These are phyloP conservation scores for Wallacemonas sp. DNA, from an alignment of 208 protist species.

Conservation along the genomic window DNA sequence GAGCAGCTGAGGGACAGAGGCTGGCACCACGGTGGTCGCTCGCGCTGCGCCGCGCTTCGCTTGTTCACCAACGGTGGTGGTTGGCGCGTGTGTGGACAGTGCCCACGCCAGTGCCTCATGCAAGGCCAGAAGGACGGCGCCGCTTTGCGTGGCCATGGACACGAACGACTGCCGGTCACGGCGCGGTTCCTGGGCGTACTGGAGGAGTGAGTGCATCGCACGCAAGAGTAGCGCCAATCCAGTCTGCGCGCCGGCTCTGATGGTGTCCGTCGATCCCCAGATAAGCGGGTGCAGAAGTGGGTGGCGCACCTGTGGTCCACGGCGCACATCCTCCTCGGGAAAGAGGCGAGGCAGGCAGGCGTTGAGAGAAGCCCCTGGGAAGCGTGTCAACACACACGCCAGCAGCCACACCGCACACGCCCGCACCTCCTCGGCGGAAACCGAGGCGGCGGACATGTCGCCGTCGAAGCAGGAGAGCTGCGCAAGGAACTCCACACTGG, in stretches of 20 bases:
- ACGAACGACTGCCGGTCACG: slow-evolving; percentile 57
- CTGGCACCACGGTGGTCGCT: not conserved
- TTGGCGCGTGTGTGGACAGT: slow-evolving; percentile 11
- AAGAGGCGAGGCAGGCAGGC: slow-evolving; percentile 66
- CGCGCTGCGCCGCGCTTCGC: not conserved
- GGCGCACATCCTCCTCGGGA: slow-evolving; percentile 54
- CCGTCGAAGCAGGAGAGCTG: slow-evolving; percentile 18
- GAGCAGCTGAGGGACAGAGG: slow-evolving; percentile 21
- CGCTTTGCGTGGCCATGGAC: slow-evolving; percentile 61
- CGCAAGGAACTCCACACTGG: slow-evolving; percentile 30
- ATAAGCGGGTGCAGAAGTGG: slow-evolving; percentile 76
- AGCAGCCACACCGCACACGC: slow-evolving; percentile 40
- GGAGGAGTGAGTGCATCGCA: slow-evolving; percentile 56
- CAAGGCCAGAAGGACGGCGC: slow-evolving; percentile 39
- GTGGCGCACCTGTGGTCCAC: slow-evolving; percentile 27
- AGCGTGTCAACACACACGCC: slow-evolving; percentile 49
- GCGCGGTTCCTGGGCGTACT: slow-evolving; percentile 76
- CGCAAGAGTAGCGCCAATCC: slow-evolving; percentile 38
- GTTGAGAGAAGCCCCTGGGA: slow-evolving; percentile 53
- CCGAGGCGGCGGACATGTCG: not conserved
- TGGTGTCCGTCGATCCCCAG: slow-evolving; percentile 14
- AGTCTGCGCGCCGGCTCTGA: slow-evolving; percentile 39
- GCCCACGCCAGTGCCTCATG: slow-evolving; percentile 65
- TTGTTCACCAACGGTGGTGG: not conserved
- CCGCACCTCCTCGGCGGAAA: slow-evolving; percentile 29